Base-by-base conservation (phyloP, 2,329 filamentous ascomycete genomes). In the Leptographium flavum region DNA sequence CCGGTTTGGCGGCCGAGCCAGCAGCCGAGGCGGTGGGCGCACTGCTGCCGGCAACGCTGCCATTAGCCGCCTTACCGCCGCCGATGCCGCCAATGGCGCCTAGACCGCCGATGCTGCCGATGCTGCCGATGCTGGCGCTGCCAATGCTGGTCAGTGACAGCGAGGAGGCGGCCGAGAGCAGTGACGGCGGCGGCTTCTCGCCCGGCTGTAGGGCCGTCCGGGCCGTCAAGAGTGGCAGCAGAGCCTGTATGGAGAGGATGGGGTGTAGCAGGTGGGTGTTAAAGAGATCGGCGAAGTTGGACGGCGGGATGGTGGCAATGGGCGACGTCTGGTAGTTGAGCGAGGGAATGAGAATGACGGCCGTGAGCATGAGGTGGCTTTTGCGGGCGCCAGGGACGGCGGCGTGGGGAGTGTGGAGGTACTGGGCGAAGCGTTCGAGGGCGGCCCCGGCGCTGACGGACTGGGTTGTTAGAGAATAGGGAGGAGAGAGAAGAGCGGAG, bases 261-360 rank as follows among this genome's bases (percentile, higher is more conserved):
- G 90, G 90, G 47, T 87, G 83, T 45, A 96, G 73, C 13, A 98
- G 74, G 57, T 94, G 88, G 15, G 87, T 90, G 62, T 95, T 94
- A 60, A 96, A 79, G 30, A 87, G 81, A 58, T 95, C 87, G 51
- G 86, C 85, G 67, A 94, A 92, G 55, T 77, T 81, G 27, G 85
- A 84, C 0, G 86, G 80, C 7, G 85, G 79, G 48, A 95, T 81
- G 4, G 86, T 88, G 50, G 87, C 86, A 50, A 96, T 83, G 19
- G 86, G 83, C 4, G 84, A 86, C 23, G 82, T 81, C 43, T 86
- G 82, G 60, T 88, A 93, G 57, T 83, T 79, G 22, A 82, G 70
- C 22, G 81, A 84, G 3, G 90, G 90, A 22, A 94, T 82, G 51
- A 96, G 68, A 45, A 98, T 76, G 45, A 96, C 69, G 32, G 86